Evolutionary conservation across 805 yeast species (phyloP).

Genomic region (Candida maltosa): DNA sequence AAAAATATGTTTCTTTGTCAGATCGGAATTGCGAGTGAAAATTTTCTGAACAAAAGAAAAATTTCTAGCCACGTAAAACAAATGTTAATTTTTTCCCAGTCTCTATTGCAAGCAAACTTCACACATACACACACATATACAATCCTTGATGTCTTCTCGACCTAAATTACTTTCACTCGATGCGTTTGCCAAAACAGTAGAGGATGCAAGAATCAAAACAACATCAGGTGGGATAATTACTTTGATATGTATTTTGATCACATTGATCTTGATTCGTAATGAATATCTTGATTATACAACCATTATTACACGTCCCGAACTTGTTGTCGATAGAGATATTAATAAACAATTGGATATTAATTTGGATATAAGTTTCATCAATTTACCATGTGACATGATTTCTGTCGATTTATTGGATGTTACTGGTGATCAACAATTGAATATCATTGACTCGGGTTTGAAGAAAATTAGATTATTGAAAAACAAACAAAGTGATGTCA

Average conservation of each 20-base stretch:
- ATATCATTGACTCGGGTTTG: constrained; percentile 69
- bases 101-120: background rate
- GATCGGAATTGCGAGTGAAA: too few relatives aligned
- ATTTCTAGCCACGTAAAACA: constrained; percentile 3
- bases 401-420: constrained; percentile 86
- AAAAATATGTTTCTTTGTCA: too few relatives aligned
- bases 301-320: constrained; percentile 71
- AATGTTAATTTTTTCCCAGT: too few relatives aligned
- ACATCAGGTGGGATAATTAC: constrained; percentile 90
- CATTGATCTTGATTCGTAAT: constrained; percentile 58
- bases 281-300: constrained; percentile 76
- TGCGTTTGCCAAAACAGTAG: constrained; percentile 92
- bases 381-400: constrained; percentile 79
- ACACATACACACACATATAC: background rate
- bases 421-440: constrained; percentile 79
- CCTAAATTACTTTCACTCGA: constrained; percentile 61
- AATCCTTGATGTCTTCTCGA: constrained; percentile 16
- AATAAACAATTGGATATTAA: constrained; percentile 73
- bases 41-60: too few relatives aligned
- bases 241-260: constrained; percentile 58
- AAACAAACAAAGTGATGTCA: constrained; percentile 42
- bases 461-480: constrained; percentile 60
- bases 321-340: constrained; percentile 83
- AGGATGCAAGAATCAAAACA: constrained; percentile 87
- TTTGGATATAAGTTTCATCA: constrained; percentile 79